Conservation (phyloP, 495 filamentous ascomycete species). For the Entonaema liquescens region DNA sequence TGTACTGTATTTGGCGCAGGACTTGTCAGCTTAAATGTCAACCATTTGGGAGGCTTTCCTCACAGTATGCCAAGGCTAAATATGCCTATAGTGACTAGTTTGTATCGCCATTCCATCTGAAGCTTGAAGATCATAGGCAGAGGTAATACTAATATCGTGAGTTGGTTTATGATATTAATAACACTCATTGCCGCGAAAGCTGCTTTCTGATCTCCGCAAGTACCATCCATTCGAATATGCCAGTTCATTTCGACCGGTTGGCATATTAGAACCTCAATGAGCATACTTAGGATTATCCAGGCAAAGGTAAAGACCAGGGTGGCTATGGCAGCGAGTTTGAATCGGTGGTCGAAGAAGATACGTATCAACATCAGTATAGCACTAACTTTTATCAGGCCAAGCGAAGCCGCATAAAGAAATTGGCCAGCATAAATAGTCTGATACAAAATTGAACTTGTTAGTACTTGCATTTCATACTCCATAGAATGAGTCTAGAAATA, state of each 20-base stretch:
- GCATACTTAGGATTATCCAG: conserved; percentile 28
- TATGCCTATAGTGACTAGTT: conserved; percentile 44
- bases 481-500: background rate
- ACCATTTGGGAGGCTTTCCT: conserved; percentile 12
- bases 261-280: conserved; percentile 29
- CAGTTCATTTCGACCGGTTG: conserved; percentile 31
- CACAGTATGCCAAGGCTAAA: conserved; percentile 52
- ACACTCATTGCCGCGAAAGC: conserved; percentile 24
- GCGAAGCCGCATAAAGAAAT: conserved; percentile 25
- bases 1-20: conserved; percentile 12
- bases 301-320: conserved; percentile 21
- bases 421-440: conserved; percentile 34
- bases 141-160: conserved; percentile 49
- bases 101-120: conserved; percentile 46
- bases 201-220: conserved; percentile 23
- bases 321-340: conserved; percentile 16
- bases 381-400: conserved; percentile 40
- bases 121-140: conserved; percentile 49
- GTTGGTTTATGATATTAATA: conserved; percentile 45
- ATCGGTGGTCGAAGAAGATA: conserved; percentile 25
- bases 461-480: background rate
- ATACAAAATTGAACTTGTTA: background rate
- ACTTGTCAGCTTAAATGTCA: conserved; percentile 7
- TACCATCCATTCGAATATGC: background rate
- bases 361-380: conserved; percentile 38